These are phyloP conservation scores for Apiospora sp. DNA, from an alignment of 2,329 filamentous ascomycete genomes.

Conservation along the genomic window DNA sequence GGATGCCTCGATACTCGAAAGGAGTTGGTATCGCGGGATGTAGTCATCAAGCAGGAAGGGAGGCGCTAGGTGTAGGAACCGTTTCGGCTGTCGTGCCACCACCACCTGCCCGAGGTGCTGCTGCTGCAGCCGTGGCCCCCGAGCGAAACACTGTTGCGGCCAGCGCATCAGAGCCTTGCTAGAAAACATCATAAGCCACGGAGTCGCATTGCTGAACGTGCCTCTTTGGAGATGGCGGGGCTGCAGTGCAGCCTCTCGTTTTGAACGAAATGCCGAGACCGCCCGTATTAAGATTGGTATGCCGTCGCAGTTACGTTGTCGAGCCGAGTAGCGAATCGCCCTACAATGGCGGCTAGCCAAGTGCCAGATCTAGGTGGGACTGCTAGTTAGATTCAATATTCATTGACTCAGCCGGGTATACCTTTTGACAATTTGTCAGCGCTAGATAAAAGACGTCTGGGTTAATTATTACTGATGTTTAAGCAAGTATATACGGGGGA, in stretches of 20 bases:
- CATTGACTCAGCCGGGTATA: not conserved
- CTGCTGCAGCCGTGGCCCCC: not conserved
- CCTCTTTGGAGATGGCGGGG: no score
- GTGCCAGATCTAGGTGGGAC: not conserved
- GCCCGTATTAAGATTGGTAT: not conserved
- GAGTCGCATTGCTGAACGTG: not conserved
- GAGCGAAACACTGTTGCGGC: not conserved
- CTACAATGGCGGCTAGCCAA: not conserved
- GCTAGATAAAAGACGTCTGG: not conserved
- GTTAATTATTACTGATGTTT: not conserved
- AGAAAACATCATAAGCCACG: not conserved
- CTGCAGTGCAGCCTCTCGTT: not conserved
- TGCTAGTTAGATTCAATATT: not conserved
- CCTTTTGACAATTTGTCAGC: not conserved
- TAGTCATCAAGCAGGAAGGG: constrained; percentile 79
- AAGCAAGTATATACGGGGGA: not conserved
- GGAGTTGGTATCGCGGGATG: constrained; percentile 73
- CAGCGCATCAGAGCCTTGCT: constrained; percentile 1
- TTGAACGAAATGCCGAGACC: not conserved
- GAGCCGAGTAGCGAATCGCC: not conserved
- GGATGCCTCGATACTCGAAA: constrained; percentile 72
- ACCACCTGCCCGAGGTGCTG: not conserved
- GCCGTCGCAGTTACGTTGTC: constrained; percentile 3
- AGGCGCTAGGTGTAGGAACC: constrained; percentile 61
- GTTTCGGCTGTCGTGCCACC: not conserved